Evolutionary conservation across 139 green algal genomes (phyloP).

Genomic region (Coelastrella sp.): DNA sequence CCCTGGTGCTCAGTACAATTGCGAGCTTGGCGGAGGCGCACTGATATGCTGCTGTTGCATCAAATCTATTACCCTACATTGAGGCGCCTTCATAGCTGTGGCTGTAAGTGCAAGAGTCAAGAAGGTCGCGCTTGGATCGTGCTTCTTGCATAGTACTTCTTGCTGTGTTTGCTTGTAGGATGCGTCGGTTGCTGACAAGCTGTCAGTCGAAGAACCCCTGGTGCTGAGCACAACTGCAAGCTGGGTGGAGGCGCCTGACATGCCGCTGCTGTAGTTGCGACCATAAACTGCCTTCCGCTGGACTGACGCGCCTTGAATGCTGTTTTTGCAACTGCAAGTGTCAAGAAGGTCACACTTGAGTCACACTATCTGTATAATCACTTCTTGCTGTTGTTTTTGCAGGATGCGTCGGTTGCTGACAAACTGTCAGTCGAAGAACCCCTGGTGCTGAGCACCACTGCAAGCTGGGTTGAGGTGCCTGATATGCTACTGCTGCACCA

Average conservation of each 20-base stretch:
- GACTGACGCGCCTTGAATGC: no score
- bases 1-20: conserved; percentile 55
- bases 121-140: no score
- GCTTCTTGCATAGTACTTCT: no score
- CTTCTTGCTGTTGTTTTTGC: neutral
- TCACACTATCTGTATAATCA: no score
- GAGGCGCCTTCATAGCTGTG: no score
- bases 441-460: conserved; percentile 59
- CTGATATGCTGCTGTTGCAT: conserved; percentile 78
- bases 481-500: conserved; percentile 82
- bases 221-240: conserved; percentile 54
- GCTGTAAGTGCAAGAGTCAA: no score
- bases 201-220: conserved; percentile 74
- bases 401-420: conserved; percentile 67
- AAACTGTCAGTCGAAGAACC: conserved; percentile 76
- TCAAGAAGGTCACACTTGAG: no score
- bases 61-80: no score
- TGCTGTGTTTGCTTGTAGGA: conserved; percentile 40
- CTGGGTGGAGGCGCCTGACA: conserved; percentile 80
- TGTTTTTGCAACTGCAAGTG: no score
- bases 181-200: conserved; percentile 68
- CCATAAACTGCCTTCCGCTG: no score
- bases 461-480: conserved; percentile 81
- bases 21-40: conserved; percentile 78
- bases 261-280: conserved; percentile 88